Evolutionary conservation across 192 early-diverging fungal species (phyloP), one percentile per base, ranked within the genome.

Genomic region (Rhizoclosmatium sp.): DNA sequence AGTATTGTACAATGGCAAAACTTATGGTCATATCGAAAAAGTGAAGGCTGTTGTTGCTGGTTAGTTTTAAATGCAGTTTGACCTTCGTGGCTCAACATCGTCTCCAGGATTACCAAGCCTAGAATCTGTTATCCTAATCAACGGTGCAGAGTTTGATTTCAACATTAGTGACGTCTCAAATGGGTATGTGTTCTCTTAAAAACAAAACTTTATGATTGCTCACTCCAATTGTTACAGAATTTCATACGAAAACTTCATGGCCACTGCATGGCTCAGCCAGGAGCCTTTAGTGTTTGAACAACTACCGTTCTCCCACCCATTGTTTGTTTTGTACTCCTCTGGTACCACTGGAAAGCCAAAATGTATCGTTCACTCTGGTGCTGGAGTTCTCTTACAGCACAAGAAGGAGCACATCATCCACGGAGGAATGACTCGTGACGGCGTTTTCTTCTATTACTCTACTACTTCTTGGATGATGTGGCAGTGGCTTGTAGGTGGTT

Each of bases 311-410:
- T 89, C 94, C 74, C 96, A 98, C 78, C 96, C 96, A 16, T 84
- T 96, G 42, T 94, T 92, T 71, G 96, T 98, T 66, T 85, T 99
- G 47, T 99, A 94, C 82, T 93, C 92, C 44, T 97, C 96, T 2
- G 98, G 98, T 12, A 99, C 98, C 1, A 98, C 96, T 10, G 95
- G 94, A 42, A 92, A 94, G 66, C 97, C 97, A 40, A 99, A 99
- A 82, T 99, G 97, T 78, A 93, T 99, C 56, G 95, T 96, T 44
- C 97, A 99, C 84, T 93, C 93, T 5, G 93, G 94, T 14, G 94
- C 94, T 4, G 98, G 98, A 41, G 84, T 94, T 71, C 81, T 99
- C 4, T 86, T 99, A 65, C 96, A 99, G 82, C 93, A 96, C 69
- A 90, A 93, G 76, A 99, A 98, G 83, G 98, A 99, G 75, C 96